Evolutionary conservation across 2,329 filamentous ascomycete genomes (phyloP), one percentile per base, ranked within the genome.

Genomic region (Hypocrella siamensis): DNA sequence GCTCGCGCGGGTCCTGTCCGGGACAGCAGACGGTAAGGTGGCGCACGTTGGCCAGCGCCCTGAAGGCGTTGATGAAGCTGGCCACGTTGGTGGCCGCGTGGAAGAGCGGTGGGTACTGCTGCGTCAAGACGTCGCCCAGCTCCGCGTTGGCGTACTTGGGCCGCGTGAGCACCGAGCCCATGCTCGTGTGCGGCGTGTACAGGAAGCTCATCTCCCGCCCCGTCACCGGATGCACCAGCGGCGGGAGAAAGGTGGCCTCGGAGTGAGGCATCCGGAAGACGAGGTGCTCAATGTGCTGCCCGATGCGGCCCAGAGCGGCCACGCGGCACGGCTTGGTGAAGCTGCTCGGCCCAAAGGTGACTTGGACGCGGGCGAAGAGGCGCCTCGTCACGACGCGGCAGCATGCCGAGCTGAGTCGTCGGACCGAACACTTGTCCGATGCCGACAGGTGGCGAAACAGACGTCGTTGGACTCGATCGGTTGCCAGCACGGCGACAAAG

Each of bases 11-110:
- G 36, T 75, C 63, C 51, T 85, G 79, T 24, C 74, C 78, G 5
- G 81, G 80, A 42, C 82, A 90, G 38, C 72, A 75, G 47, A 93
- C 68, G 30, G 70, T 78, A 36, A 93, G 62, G 49, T 88, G 80
- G 28, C 70, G 63, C 44, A 93, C 60, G 43, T 77, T 79, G 35
- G 70, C 59, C 45, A 93, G 53, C 39, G 75, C 61, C 22, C 67
- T 68, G 48, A 93, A 63, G 30, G 80, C 80, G 40, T 74, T 67
- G 43, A 88, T 75, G 57, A 93, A 93, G 25, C 81, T 80, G 5
- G 80, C 71, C 6, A 92, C 78, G 48, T 93, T 90, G 38, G 82
- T 88, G 6, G 85, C 81, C 6, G 84, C 81, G 48, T 93, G 85
- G 57, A 93, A 93, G 3, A 93, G 60, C 5, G 85, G 82, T 32